Evolutionary conservation across 2,329 filamentous ascomycete species (phyloP), one percentile per base, ranked within the genome.

Genomic region (Pseudocercospora pini-densiflorae): DNA sequence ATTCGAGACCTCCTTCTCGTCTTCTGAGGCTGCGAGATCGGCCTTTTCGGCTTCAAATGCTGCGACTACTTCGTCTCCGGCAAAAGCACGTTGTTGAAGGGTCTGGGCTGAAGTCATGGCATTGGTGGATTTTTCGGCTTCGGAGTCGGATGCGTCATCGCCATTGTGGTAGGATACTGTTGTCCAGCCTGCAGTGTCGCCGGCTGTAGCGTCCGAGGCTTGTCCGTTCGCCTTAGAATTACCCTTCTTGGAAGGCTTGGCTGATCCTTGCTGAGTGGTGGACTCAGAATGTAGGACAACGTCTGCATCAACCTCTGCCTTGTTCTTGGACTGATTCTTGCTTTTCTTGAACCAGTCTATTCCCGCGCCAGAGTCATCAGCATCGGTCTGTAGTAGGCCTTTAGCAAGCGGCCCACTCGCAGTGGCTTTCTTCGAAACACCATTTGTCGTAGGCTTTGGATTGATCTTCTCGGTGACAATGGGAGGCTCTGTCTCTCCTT

Each of bases 1-100:
- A 71, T 90, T 91, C 77, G 94, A 93, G 31, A 93, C 81, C 63
- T 92, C 83, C 79, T 95, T 91, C 76, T 96, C 92, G 71, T 91
- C 93, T 78, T 97, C 93, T 19, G 92, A 91, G 31, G 87, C 85
- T 19, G 88, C 87, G 1, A 87, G 83, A 59, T 88, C 87, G 16
- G 84, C 85, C 81, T 98, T 98, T 76, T 98, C 94, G 43, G 85
- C 85, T 64, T 88, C 87, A 76, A 98, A 99, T 45, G 93, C 89
- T 54, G 87, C 87, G 8, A 91, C 88, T 1, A 96, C 92, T 77
- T 97, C 92, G 73, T 94, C 88, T 49, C 92, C 93, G 1, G 94
- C 94, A 78, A 99, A 97, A 4, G 93, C 94, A n/a, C 76, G 74
- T 71, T 89, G 87, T 69, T 91, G 89, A 64, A 97, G 89, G 65